Conservation (phyloP, 768 basidiomycete genomes). For the Hygrocybe coccinea region DNA sequence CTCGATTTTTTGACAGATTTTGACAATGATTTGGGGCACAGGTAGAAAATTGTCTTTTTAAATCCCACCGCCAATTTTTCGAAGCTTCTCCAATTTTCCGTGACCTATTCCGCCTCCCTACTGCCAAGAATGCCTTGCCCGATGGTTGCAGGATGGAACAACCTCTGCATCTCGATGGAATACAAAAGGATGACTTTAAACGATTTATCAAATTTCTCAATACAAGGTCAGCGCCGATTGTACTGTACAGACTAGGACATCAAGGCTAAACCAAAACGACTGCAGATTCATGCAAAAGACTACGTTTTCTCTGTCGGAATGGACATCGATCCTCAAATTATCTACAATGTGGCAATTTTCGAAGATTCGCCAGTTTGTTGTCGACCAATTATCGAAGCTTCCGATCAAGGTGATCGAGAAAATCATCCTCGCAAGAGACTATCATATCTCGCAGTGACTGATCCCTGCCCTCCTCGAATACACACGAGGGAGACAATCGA, state of each 20-base stretch:
- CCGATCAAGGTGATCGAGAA: too few relatives aligned
- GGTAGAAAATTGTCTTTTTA: slow-evolving; percentile 38
- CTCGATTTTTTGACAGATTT: neutral
- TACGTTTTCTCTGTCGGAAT: slow-evolving; percentile 22
- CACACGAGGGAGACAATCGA: slow-evolving; percentile 7
- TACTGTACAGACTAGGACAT: neutral
- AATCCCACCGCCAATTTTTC: slow-evolving; percentile 33
- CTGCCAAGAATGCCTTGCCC: slow-evolving; percentile 5
- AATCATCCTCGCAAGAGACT: too few relatives aligned
- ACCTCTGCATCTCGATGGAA: slow-evolving; percentile 9
- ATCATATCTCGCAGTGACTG: too few relatives aligned
- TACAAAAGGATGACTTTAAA: slow-evolving; percentile 4
- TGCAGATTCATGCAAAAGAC: slow-evolving; percentile 19
- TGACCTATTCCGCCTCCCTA: slow-evolving; percentile 30
- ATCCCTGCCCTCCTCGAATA: slow-evolving; percentile 1
- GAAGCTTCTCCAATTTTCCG: slow-evolving; percentile 24
- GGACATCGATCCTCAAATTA: slow-evolving; percentile 9
- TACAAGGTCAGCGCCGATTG: neutral
- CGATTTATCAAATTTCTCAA: too few relatives aligned
- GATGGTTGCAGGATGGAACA: slow-evolving; percentile 7
- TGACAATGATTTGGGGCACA: slow-evolving; percentile 4
- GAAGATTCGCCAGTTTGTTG: slow-evolving; percentile 17
- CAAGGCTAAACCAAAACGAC: too few relatives aligned
- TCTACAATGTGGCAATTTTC: slow-evolving; percentile 9
- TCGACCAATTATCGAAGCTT: too few relatives aligned